phyloP scores from a whole-genome alignment of 2,329 filamentous ascomycete species.

The Colletotrichum falcatum region DNA sequence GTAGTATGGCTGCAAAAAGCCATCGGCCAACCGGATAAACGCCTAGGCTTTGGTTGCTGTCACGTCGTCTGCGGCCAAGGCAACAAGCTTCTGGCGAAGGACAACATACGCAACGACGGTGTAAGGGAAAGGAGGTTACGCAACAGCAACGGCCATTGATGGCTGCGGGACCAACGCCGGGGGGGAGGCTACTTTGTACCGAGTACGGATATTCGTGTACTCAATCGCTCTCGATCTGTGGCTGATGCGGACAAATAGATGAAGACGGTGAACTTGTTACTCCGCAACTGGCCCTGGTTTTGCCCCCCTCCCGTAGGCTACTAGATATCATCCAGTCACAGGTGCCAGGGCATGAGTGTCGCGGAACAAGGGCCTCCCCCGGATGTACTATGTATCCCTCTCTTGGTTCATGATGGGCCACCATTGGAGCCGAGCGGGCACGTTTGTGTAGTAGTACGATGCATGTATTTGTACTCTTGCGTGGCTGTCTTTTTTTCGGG shows the following conservation, averaged over 20 bases:
- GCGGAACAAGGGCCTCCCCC: slow-evolving; percentile 15
- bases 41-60: not conserved
- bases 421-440: slow-evolving; percentile 24
- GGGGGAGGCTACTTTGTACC: not conserved
- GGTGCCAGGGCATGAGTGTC: slow-evolving; percentile 1
- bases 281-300: too few relatives aligned
- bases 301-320: too few relatives aligned
- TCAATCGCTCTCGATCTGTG: not conserved
- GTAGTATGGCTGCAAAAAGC: not conserved
- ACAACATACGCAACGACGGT: not conserved
- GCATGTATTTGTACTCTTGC: slow-evolving; percentile 10
- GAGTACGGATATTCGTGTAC: not conserved
- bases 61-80: not conserved
- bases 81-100: not conserved
- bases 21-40: not conserved
- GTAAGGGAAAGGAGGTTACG: not conserved
- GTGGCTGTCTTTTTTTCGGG: slow-evolving; percentile 13
- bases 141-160: not conserved
- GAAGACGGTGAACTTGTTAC: slow-evolving; percentile 8
- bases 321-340: not conserved
- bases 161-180: slow-evolving; percentile 1
- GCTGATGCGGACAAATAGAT: slow-evolving; percentile 4
- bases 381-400: slow-evolving; percentile 24
- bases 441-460: too few relatives aligned
- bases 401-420: slow-evolving; percentile 16